Evolutionary conservation across 2,329 filamentous ascomycete species (phyloP).

Genomic region (Colletotrichum horii): DNA sequence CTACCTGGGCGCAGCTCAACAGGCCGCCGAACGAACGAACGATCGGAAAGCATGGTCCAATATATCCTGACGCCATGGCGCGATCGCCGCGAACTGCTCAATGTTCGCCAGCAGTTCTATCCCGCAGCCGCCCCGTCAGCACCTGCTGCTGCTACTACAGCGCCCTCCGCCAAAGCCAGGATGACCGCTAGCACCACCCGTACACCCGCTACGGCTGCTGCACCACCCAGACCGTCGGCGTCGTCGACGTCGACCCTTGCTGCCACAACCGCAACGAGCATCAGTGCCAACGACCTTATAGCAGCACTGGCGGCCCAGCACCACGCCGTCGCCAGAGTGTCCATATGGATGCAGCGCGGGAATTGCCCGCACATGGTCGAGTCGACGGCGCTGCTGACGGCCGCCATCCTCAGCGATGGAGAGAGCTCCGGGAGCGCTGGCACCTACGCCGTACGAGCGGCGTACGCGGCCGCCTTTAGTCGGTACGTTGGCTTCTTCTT

Average conservation of each 20-base stretch:
- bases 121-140: slow-evolving; percentile 30
- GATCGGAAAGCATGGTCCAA: slow-evolving; percentile 59
- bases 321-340: slow-evolving; percentile 61
- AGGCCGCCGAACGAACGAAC: neutral
- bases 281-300: neutral
- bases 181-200: neutral
- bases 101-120: slow-evolving; percentile 71
- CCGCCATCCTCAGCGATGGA: slow-evolving; percentile 71
- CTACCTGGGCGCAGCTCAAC: neutral
- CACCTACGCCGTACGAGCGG: slow-evolving; percentile 67
- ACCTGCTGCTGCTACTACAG: neutral
- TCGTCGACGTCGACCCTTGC: neutral
- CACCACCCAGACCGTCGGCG: slow-evolving; percentile 11
- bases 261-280: neutral
- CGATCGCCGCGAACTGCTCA: slow-evolving; percentile 66
- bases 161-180: neutral
- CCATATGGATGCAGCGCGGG: slow-evolving; percentile 75
- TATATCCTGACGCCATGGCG: slow-evolving; percentile 80
- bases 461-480: slow-evolving; percentile 78
- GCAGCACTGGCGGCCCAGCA: slow-evolving; percentile 39
- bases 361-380: slow-evolving; percentile 81
- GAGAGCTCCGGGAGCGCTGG: slow-evolving; percentile 41
- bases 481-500: slow-evolving; percentile 53
- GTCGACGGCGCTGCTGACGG: slow-evolving; percentile 75
- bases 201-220: slow-evolving; percentile 6